Evolutionary conservation across 129 eudicot genomes (phyloP).

Genomic region (Erigeron canadensis): DNA sequence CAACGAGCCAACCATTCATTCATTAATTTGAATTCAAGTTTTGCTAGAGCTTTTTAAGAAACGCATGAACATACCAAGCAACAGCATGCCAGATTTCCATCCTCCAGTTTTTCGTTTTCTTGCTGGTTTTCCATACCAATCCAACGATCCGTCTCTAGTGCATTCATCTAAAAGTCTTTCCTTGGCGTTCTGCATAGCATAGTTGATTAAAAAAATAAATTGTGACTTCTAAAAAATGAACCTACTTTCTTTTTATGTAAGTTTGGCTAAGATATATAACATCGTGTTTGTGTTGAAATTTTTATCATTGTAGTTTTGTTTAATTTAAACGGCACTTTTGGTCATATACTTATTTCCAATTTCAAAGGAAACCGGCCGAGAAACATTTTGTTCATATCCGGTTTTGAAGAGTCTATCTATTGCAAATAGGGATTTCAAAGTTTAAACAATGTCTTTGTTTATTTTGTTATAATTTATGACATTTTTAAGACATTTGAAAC

Average conservation of each 20-base stretch:
- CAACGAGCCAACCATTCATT: neutral
- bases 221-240: neutral
- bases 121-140: slow-evolving; percentile 56
- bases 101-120: slow-evolving; percentile 58
- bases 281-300: neutral
- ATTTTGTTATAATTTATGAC: neutral
- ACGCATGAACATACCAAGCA: slow-evolving; percentile 47
- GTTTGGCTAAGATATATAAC: neutral
- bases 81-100: slow-evolving; percentile 68
- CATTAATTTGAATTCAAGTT: neutral
- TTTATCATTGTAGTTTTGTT: too few relatives aligned
- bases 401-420: too few relatives aligned
- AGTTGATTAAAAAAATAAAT: neutral
- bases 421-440: neutral
- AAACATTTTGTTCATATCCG: too few relatives aligned
- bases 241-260: neutral
- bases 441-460: too few relatives aligned
- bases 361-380: too few relatives aligned
- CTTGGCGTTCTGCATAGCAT: slow-evolving; percentile 33
- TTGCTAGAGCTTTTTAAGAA: neutral
- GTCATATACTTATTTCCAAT: too few relatives aligned
- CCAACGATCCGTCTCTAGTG: slow-evolving; percentile 56
- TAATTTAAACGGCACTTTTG: too few relatives aligned
- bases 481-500: too few relatives aligned
- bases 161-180: slow-evolving; percentile 35